Base-by-base conservation (phyloP, 495 filamentous ascomycete genomes). In the Talaromyces ruber region DNA sequence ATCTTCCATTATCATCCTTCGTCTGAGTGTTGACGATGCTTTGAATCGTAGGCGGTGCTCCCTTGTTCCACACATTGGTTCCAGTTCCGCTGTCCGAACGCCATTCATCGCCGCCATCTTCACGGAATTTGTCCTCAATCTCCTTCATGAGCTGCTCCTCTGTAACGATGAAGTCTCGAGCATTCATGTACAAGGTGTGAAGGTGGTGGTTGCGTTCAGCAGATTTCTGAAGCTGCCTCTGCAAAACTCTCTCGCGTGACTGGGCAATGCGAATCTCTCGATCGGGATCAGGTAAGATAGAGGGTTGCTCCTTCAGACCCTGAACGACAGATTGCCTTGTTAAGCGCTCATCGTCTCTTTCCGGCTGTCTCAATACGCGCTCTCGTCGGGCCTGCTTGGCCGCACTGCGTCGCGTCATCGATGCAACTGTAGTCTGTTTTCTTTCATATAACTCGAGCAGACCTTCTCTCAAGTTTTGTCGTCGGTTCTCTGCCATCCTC, bases 151-250 rank as follows among this genome's bases (percentile, higher is more conserved):
- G 76, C 71, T 88, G 81, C 32, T 76, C 67, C 57, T 86, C 85
- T 2, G 79, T 86, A n/a, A 80, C 76, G 63, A 90, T 87, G 68
- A 89, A 90, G 25, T 76, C 71, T 28, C 81, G 74, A 1, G 87
- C 85, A 64, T 86, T 81, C 73, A 86, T 79, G 68, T 89, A 89
- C 11, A 90, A 74, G 18, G 78, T 75, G 29, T 89, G 86, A 24
- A 90, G 60, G 28, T 76, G 64, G 24, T 83, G 74, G 47, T 74
- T 67, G 26, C 79, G 74, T 61, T 76, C 71, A 22, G 69, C 68
- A 9, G 67, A 66, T 65, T 81, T 80, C 58, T 72, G 43, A 8
- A 68, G 67, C 65, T 76, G 63, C 50, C 73, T 70, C 14, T 66
- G 63, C 53, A 74, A 73, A 56, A 79, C 58, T 12, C 75, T 76